Percentiles rank a stretch among this genome's conserved stretches.
Evolutionary conservation across 164 flowering plant genomes (phyloP).

Genomic region (Liriodendron chinense): DNA sequence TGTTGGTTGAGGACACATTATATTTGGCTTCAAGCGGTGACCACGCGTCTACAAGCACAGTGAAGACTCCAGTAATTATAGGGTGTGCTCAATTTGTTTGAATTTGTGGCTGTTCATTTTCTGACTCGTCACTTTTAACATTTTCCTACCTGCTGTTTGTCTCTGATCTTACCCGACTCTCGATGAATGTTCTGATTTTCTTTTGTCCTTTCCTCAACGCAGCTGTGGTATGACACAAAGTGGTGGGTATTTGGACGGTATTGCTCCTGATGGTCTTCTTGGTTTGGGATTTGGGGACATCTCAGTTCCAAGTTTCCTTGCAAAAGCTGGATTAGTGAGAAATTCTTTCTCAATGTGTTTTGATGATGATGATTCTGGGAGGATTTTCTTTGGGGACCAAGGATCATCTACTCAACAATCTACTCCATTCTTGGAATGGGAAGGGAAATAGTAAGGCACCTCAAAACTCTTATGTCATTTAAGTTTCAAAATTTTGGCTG

Average conservation of each 20-base stretch:
- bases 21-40: conserved; percentile 53
- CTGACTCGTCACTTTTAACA: neutral
- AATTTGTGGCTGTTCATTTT: neutral
- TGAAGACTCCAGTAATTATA: conserved; percentile 62
- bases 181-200: neutral
- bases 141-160: neutral
- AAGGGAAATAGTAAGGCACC: conserved; percentile 60
- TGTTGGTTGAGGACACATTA: conserved; percentile 73
- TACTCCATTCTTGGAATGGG: conserved; percentile 61
- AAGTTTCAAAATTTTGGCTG: neutral
- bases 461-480: neutral
- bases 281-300: conserved; percentile 84
- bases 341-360: conserved; percentile 91
- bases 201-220: conserved; percentile 19
- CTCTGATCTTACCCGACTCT: neutral
- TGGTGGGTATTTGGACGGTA: conserved; percentile 83
- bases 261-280: conserved; percentile 97
- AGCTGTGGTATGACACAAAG: conserved; percentile 95
- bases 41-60: conserved; percentile 32
- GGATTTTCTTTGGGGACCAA: conserved; percentile 85
- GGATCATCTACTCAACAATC: conserved; percentile 60
- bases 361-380: conserved; percentile 73
- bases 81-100: conserved; percentile 48
- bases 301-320: conserved; percentile 81
- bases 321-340: conserved; percentile 65